Percentiles rank a stretch among this genome's conserved stretches.
These are phyloP conservation scores for Huntiella decipiens DNA, from an alignment of 2,329 filamentous ascomycete species.

Conservation along the genomic window DNA sequence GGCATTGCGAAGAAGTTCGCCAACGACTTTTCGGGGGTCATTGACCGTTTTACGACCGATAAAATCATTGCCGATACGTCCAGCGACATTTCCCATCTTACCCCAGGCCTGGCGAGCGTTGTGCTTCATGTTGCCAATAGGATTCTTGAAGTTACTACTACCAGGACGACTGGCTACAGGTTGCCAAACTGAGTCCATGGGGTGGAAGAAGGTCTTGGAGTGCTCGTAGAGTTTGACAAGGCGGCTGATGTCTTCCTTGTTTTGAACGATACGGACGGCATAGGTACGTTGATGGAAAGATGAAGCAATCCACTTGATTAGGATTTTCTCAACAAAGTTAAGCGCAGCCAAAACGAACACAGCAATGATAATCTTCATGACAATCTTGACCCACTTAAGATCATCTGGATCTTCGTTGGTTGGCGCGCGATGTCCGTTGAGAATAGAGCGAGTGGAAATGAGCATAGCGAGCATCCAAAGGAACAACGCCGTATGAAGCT, in stretches of 20 bases:
- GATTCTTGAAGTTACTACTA: slow-evolving; percentile 48
- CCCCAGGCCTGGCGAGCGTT: slow-evolving; percentile 58
- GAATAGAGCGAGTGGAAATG: slow-evolving; percentile 68
- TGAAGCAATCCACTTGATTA: slow-evolving; percentile 87
- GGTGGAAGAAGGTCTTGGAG: slow-evolving; percentile 52
- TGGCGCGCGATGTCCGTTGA: slow-evolving; percentile 29
- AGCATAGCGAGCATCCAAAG: slow-evolving; percentile 82
- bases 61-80: slow-evolving; percentile 76
- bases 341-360: slow-evolving; percentile 63
- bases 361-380: slow-evolving; percentile 73
- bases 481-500: slow-evolving; percentile 70
- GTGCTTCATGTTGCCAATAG: slow-evolving; percentile 51
- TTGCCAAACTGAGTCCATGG: slow-evolving; percentile 31
- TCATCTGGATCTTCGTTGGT: slow-evolving; percentile 27
- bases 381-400: slow-evolving; percentile 51
- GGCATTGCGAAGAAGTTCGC: slow-evolving; percentile 55
- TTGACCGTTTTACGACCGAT: slow-evolving; percentile 55
- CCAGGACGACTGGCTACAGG: slow-evolving; percentile 19
- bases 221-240: slow-evolving; percentile 43
- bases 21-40: slow-evolving; percentile 68
- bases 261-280: slow-evolving; percentile 72
- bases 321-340: slow-evolving; percentile 79
- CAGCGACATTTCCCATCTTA: slow-evolving; percentile 71
- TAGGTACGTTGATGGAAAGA: slow-evolving; percentile 87
- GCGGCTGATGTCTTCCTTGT: slow-evolving; percentile 67